phyloP scores from a whole-genome alignment of 106 monocot genomes.

The Posidonia australis region DNA sequence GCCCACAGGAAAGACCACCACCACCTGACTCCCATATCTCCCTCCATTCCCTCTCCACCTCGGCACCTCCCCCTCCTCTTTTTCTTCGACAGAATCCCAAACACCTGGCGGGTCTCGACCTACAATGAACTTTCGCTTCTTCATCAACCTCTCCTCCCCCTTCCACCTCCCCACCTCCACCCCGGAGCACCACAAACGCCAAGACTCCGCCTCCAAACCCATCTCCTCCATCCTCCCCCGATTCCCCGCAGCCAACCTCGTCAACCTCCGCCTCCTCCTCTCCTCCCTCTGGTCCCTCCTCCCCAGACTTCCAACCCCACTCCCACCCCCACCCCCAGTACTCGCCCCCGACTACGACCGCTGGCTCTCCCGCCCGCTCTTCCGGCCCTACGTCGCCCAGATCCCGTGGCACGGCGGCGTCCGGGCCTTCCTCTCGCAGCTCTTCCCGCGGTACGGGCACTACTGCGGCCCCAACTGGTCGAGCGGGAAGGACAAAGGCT shows the following conservation, averaged over 20 bases:
- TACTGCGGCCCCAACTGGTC: conserved; percentile 99
- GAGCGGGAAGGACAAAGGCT: conserved; percentile 86
- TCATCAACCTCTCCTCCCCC: background rate
- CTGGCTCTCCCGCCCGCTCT: conserved; percentile 9
- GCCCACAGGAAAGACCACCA: too few species aligned
- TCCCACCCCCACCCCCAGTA: background rate
- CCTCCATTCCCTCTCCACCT: too few species aligned
- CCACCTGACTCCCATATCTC: too few species aligned
- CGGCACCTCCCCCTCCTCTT: too few species aligned
- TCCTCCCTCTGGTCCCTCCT: conserved; percentile 8
- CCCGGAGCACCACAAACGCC: background rate
- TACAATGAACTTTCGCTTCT: background rate
- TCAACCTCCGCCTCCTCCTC: conserved; percentile 5
- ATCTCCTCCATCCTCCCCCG: background rate
- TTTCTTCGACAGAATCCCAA: too few species aligned
- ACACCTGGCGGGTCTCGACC: too few species aligned
- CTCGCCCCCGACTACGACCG: background rate
- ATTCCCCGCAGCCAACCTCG: background rate
- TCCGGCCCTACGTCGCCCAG: conserved; percentile 89
- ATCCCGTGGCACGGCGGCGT: conserved; percentile 88
- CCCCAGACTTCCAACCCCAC: background rate
- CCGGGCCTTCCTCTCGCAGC: conserved; percentile 68
- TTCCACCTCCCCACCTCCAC: background rate
- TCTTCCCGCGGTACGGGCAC: conserved; percentile 92
- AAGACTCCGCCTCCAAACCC: background rate